Conservation (phyloP, 139 green algal genomes). For the Chlorella sp. region DNA sequence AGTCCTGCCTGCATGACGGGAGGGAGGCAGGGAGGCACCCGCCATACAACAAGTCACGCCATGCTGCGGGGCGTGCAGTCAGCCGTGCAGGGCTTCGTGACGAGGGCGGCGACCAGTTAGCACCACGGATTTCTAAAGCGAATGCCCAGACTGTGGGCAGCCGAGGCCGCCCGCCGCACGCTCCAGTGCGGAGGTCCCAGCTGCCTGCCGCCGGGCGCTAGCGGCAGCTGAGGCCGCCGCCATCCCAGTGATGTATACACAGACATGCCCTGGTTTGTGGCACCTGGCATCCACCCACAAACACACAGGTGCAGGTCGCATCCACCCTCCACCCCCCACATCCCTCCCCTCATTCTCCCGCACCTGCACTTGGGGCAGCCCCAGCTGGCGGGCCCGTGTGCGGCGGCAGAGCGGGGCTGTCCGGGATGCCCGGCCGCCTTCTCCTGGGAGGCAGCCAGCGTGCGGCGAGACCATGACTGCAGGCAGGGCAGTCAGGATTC, state of each 20-base stretch:
- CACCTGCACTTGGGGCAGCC: slow-evolving; percentile 83
- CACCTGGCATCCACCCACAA: not conserved
- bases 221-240: too few relatives aligned
- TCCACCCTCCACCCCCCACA: not conserved
- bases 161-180: too few relatives aligned
- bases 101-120: too few relatives aligned
- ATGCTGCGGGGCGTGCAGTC: too few relatives aligned
- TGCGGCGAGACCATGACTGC: slow-evolving; percentile 76
- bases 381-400: slow-evolving; percentile 56
- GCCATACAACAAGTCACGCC: too few relatives aligned
- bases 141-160: too few relatives aligned
- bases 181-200: too few relatives aligned
- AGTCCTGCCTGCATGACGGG: not conserved
- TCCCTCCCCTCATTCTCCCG: not conserved
- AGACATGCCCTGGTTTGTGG: not conserved
- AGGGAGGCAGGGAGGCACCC: not conserved
- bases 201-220: too few relatives aligned
- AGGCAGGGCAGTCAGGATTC: not conserved
- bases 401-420: slow-evolving; percentile 10
- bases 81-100: too few relatives aligned
- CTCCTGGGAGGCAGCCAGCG: slow-evolving; percentile 54
- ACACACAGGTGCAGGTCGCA: not conserved
- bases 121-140: too few relatives aligned
- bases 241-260: too few relatives aligned
- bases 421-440: slow-evolving; percentile 17